Base-by-base conservation (phyloP, 352 stramenopile species). In the Globisporangium barbulae region DNA sequence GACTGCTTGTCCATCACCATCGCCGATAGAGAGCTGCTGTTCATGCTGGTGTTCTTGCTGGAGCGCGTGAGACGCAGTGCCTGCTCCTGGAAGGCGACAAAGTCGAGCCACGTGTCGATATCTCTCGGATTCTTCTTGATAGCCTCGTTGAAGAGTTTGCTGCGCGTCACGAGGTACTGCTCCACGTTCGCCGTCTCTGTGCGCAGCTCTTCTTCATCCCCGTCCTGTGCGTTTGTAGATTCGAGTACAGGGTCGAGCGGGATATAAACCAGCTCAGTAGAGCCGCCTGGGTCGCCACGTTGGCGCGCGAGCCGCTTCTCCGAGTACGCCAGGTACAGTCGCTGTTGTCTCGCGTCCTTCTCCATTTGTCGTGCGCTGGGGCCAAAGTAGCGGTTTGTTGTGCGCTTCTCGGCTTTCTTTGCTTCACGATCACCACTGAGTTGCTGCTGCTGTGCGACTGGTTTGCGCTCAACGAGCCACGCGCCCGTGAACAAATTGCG, bases 21-120 rank as follows among this genome's bases (percentile, higher is more conserved):
- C 50, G 49, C 53, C n/a, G 66, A 55, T 31, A 48, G 42, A 22
- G 42, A 48, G 5, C 42, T 48, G 37, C 67, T 68, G 58, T 74
- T 74, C 2, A 4, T 56, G 33, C 31, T 52, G 17, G 1, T 33
- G 25, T 8, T 5, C 5, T 28, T 55, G 4, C 37, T 69, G 41
- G 70, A 76, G 10, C 39, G 56, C 5, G 74, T 58, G 53, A 92
- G 63, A 2, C 75, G 69, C 12, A 76, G 66, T 28, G 73, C 78
- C 25, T 92, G 62, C n/a, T 86, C 76, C 66, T 95, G 86, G 47
- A 93, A 91, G 1, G 71, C 78, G n/a, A 91, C 78, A 31, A 91
- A 76, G 52, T 92, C 73, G 1, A 95, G 71, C 86, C 86, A 95
- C 17, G 48, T 63, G 0, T 75, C 63, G 17, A 88, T 62, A 31